phyloP scores from a whole-genome alignment of 2,329 filamentous ascomycete species.

The Coniochaeta sp. region DNA sequence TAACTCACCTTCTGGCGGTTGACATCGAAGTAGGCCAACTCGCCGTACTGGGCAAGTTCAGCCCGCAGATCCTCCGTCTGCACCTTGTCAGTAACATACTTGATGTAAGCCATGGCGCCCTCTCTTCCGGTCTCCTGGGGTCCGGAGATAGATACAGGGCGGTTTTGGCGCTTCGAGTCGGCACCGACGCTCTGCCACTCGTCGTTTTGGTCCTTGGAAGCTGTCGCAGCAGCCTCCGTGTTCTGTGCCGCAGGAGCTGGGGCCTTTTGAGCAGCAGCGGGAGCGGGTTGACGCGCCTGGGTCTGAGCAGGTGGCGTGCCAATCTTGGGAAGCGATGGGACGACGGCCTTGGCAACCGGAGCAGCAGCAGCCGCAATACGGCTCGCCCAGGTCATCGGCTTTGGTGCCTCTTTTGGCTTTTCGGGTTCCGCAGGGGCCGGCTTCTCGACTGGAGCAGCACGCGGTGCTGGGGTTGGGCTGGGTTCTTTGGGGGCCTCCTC shows the following conservation, averaged over 20 bases:
- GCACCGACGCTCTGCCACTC: conserved; percentile 88
- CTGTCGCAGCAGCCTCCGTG: conserved; percentile 20
- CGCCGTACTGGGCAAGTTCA: conserved; percentile 63
- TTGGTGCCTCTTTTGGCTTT: conserved; percentile 40
- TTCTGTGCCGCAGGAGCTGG: conserved; percentile 29
- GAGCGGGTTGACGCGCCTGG: conserved; percentile 38
- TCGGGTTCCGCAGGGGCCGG: conserved; percentile 32
- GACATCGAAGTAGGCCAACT: conserved; percentile 67
- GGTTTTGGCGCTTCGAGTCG: conserved; percentile 77
- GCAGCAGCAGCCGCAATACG: conserved; percentile 52
- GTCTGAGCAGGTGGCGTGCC: conserved; percentile 42
- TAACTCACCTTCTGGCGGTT: conserved; percentile 71
- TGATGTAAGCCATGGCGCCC: conserved; percentile 80
- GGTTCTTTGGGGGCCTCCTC: conserved; percentile 64
- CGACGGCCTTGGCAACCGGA: conserved; percentile 40
- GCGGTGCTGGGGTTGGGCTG: conserved; percentile 44
- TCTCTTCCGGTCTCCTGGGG: conserved; percentile 55
- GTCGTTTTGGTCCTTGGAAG: conserved; percentile 45
- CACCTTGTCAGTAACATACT: conserved; percentile 89
- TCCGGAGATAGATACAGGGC: conserved; percentile 55
- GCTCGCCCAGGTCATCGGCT: conserved; percentile 71
- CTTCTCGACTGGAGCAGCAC: conserved; percentile 29
- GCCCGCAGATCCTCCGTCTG: conserved; percentile 64
- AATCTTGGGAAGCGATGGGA: conserved; percentile 48
- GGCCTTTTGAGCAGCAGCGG: conserved; percentile 25